Conservation (phyloP, 2,329 filamentous ascomycete genomes). For the Paracamarosporium sp. region DNA sequence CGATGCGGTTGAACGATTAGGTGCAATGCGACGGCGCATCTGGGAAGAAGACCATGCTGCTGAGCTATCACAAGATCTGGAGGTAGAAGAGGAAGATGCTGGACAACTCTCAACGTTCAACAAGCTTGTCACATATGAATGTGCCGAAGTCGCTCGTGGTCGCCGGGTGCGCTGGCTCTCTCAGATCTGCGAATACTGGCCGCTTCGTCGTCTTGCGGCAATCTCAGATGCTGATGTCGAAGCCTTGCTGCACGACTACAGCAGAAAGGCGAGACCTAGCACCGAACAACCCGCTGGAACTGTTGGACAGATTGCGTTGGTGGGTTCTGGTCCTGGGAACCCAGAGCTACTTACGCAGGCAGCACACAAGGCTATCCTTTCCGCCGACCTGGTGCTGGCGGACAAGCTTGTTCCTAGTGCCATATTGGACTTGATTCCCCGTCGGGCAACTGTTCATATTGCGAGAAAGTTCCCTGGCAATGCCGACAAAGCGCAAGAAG, state of each 20-base stretch:
- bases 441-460: slow-evolving; percentile 87
- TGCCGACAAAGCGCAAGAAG: slow-evolving; percentile 89
- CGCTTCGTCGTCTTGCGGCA: slow-evolving; percentile 78
- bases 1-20: slow-evolving; percentile 76
- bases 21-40: slow-evolving; percentile 56
- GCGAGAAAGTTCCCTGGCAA: slow-evolving; percentile 98
- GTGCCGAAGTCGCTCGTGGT: slow-evolving; percentile 75
- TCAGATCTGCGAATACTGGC: slow-evolving; percentile 99
- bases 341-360: slow-evolving; percentile 88
- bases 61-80: slow-evolving; percentile 52
- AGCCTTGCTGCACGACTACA: slow-evolving; percentile 76
- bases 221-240: slow-evolving; percentile 84
- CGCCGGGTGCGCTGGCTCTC: slow-evolving; percentile 90
- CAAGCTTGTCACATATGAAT: slow-evolving; percentile 75
- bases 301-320: slow-evolving; percentile 80
- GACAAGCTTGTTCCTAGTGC: slow-evolving; percentile 86
- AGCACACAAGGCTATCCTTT: slow-evolving; percentile 76
- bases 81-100: slow-evolving; percentile 65
- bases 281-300: slow-evolving; percentile 24
- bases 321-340: slow-evolving; percentile 90
- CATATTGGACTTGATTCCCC: slow-evolving; percentile 88
- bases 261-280: slow-evolving; percentile 38
- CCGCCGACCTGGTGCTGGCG: slow-evolving; percentile 79
- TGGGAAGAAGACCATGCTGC: slow-evolving; percentile 59
- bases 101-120: slow-evolving; percentile 88